phyloP scores from a whole-genome alignment of 129 eudicot species.

The Chrysanthemum makinoi region DNA sequence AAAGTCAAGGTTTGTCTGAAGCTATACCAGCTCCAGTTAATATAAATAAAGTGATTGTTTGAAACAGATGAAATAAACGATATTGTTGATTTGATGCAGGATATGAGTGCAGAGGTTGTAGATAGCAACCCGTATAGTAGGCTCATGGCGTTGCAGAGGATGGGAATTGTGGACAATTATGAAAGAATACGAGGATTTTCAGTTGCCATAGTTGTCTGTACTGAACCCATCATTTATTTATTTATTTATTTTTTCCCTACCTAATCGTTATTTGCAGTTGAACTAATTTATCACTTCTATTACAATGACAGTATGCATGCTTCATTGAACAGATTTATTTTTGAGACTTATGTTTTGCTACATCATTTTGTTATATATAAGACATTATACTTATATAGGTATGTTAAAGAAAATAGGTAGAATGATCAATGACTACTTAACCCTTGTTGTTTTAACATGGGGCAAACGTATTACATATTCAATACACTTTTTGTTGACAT shows the following conservation, averaged over 20 bases:
- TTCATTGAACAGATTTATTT: background rate
- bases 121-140: slow-evolving; percentile 98
- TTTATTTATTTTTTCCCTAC: too few relatives aligned
- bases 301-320: background rate
- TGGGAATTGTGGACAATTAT: slow-evolving; percentile 95
- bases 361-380: background rate
- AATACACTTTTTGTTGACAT: too few relatives aligned
- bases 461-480: too few relatives aligned
- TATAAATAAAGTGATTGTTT: too few relatives aligned
- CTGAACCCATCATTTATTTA: slow-evolving; percentile 26
- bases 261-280: background rate
- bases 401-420: background rate
- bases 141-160: slow-evolving; percentile 98
- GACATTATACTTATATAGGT: background rate
- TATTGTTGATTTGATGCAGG: slow-evolving; percentile 40
- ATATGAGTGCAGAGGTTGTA: slow-evolving; percentile 96
- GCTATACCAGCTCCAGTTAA: too few relatives aligned
- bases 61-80: background rate
- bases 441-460: background rate
- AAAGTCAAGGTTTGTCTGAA: slow-evolving; percentile 70
- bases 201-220: slow-evolving; percentile 96
- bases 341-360: slow-evolving; percentile 1
- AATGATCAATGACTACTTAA: background rate
- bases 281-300: background rate
- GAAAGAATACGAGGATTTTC: slow-evolving; percentile 92